Evolutionary conservation across 1,284 basidiomycete species (phyloP).

Genomic region (Leccinum angustisporum): DNA sequence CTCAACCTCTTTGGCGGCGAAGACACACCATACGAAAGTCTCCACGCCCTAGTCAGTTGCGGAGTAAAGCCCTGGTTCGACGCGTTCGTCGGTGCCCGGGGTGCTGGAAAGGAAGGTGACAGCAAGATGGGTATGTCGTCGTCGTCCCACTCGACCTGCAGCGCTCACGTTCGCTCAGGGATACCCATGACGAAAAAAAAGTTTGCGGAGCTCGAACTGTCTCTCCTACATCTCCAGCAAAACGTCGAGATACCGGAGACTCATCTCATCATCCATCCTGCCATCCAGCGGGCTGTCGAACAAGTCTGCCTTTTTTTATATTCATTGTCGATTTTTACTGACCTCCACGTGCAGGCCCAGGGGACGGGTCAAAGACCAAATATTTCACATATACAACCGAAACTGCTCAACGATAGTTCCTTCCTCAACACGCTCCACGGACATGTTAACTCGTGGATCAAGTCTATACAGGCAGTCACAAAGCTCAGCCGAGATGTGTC

Average conservation of each 20-base stretch:
- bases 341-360: constrained; percentile 46
- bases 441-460: constrained; percentile 98
- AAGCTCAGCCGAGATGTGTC: constrained; percentile 92
- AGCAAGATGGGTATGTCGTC: constrained; percentile 75
- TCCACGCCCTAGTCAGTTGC: constrained; percentile 74
- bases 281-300: not conserved
- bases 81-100: constrained; percentile 83
- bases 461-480: constrained; percentile 95
- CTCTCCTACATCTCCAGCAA: not conserved
- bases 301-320: constrained; percentile 42
- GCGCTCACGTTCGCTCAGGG: constrained; percentile 43
- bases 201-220: not conserved
- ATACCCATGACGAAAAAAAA: constrained; percentile 2
- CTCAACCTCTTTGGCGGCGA: too few species aligned
- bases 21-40: too few species aligned
- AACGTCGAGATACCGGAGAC: not conserved
- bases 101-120: constrained; percentile 75
- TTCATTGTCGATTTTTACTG: constrained; percentile 10
- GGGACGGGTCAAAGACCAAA: constrained; percentile 60
- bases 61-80: constrained; percentile 99
- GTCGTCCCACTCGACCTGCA: not conserved
- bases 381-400: constrained; percentile 74
- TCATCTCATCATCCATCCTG: not conserved
- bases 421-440: constrained; percentile 94
- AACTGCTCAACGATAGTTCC: constrained; percentile 79